Evolutionary conservation across 768 basidiomycete genomes (phyloP), one percentile per base, ranked within the genome.

Genomic region (Pisolithus tinctorius): DNA sequence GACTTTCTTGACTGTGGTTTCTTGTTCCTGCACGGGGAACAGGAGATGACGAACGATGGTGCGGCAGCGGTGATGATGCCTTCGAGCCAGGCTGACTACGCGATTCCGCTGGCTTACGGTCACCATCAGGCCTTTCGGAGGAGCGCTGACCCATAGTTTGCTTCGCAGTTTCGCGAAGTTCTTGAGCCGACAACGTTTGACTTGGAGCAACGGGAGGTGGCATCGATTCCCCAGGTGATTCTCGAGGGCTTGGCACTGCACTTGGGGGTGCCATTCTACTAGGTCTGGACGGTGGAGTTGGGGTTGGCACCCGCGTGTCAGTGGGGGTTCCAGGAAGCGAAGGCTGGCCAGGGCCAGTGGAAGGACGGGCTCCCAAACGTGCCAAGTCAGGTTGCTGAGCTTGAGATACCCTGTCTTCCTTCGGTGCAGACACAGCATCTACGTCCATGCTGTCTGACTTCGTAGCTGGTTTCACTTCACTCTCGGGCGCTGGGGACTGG

Each of bases 171-270:
- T 87, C 86, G 46, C 89, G 78, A 14, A 90, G 74, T 59, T 88
- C 88, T 58, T 89, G 86, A 1, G 88, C 87, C 9, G 84, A 86
- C 6, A 73, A 68, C 0, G 88, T 89, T 59, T 89, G 86, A 59
- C 88, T 91, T 2, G 89, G 89, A 45, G 75, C 81, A 25, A 71
- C 74, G 16, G 89, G 89, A 4, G 90, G 89, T 11, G 85, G 86
- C 88, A 92, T 91, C n/a, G 39, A 47, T 1, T 74, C 76, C 14
- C 59, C 57, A 16, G 66, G 60, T 9, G 64, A 54, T 55, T 78
- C 71, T 52, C 64, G 70, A 11, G 67, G 55, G 49, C 53, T 56
- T 39, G 60, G 60, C 1, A 55, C 31, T 8, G 58, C 38, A 42
- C 48, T 54, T 13, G 55, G 29, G 13, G 55, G 6, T 20, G 53